A percentile compares a stretch with the other conserved stretches of the same genome.
Conservation (phyloP, 2,329 filamentous ascomycete species). For the Alternaria longipes region DNA sequence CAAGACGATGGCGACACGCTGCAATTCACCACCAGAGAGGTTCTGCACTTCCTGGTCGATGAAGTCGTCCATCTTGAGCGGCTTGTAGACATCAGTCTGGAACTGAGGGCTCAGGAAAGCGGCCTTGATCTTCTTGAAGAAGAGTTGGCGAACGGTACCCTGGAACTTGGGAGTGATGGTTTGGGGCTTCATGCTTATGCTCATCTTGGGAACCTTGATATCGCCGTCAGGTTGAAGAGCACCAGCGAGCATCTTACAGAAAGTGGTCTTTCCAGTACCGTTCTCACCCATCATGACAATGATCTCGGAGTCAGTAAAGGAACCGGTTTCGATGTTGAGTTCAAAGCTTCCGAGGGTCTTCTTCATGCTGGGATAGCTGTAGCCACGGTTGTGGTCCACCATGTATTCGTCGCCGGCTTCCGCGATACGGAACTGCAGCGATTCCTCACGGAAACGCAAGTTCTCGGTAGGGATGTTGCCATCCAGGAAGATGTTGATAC, state of each 20-base stretch:
- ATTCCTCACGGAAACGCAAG: slow-evolving; percentile 96
- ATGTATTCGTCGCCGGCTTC: slow-evolving; percentile 90
- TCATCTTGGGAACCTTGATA: slow-evolving; percentile 86
- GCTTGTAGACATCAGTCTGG: slow-evolving; percentile 99
- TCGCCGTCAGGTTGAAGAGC: slow-evolving; percentile 88
- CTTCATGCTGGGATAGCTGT: slow-evolving; percentile 87
- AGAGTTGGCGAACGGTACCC: slow-evolving; percentile 94
- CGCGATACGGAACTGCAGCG: slow-evolving; percentile 91
- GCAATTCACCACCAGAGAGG: slow-evolving; percentile 97
- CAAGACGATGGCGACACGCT: slow-evolving; percentile 97
- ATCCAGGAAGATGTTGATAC: slow-evolving; percentile 99
- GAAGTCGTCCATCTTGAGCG: slow-evolving; percentile 98
- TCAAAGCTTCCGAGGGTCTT: slow-evolving; percentile 93
- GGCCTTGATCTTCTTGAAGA: slow-evolving; percentile 99
- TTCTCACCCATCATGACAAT: slow-evolving; percentile 99
- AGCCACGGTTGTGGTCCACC: slow-evolving; percentile 83
- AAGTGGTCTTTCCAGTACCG: slow-evolving; percentile 98
- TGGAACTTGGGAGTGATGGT: slow-evolving; percentile 99
- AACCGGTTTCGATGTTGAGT: slow-evolving; percentile 79
- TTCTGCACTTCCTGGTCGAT: slow-evolving; percentile 99
- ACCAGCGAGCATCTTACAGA: slow-evolving; percentile 95
- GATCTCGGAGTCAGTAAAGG: slow-evolving; percentile 98
- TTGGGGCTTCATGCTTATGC: slow-evolving; percentile 99
- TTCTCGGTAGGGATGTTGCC: slow-evolving; percentile 99
- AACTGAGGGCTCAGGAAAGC: slow-evolving; percentile 97